Evolutionary conservation across 140 eudicot species (phyloP), one percentile per base, ranked within the genome.

Genomic region (Bidens hawaiensis): DNA sequence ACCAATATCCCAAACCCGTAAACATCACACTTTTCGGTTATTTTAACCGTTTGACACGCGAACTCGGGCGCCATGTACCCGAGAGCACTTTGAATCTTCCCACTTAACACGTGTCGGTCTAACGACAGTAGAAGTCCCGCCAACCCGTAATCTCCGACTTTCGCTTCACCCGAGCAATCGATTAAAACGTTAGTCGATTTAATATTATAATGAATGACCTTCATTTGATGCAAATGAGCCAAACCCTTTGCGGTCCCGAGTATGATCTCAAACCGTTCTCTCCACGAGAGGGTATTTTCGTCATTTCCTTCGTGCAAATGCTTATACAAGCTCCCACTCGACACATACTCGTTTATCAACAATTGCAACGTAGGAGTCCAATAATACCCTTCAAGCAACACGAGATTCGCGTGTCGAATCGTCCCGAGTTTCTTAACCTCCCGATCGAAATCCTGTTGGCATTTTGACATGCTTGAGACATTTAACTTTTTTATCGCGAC

Each of bases 31-130:
- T 89, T 89, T 34, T 91, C 98, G 1, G 98, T 87, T 59, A 91
- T 87, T 67, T 87, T 91, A 55, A 91, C 95, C 1, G 93, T 87
- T 62, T 78, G 87, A 62, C 98, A 91, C 0, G 96, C 95, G 46
- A 87, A 87, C 42, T 91, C 98, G 3, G 96, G 96, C 4, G 96
- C 98, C 91, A 91, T 81, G 83, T 91, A 91, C 33, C 98, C 98
- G 0, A 87, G 83, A 16, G 98, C 98, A 45, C 96, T 91, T 57
- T 91, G 98, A 64, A 91, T 81, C 83, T 91, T 91, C 74, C 96
- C 76, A 72, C 96, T 91, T 33, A 91, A 68, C 18, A 87, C 73
- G 11, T 81, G 88, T 10, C 96, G 95, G 79, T 87, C 98, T n/a
- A 91, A 55, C 26, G 76, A 77, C 0, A 96, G 96, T 41, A 91